Percentiles rank a stretch among this genome's conserved stretches.
phyloP scores from a whole-genome alignment of 225 moss, liverwort and hornwort genomes.

The Rhytidiadelphus loreus region DNA sequence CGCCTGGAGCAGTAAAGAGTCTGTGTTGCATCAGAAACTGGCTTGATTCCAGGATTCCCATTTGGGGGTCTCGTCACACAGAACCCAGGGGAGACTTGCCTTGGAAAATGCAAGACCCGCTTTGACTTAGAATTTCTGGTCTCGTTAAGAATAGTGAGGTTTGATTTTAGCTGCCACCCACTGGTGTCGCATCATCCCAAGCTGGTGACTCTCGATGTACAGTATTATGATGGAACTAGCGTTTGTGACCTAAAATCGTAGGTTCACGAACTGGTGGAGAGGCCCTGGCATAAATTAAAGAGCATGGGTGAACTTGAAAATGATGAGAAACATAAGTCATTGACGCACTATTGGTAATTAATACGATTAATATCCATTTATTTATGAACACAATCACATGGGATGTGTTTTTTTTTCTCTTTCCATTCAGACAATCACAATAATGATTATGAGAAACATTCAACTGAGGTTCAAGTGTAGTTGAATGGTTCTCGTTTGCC shows the following conservation, averaged over 20 bases:
- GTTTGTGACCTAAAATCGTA: background rate
- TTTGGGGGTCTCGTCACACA: background rate
- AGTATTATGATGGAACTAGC: background rate
- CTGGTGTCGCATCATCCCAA: background rate
- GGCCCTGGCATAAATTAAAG: background rate
- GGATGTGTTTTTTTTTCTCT: too few relatives aligned
- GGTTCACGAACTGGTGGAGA: background rate
- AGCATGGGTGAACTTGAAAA: background rate
- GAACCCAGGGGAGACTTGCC: background rate
- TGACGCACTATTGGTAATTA: too few relatives aligned
- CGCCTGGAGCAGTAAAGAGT: background rate
- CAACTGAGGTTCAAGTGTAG: background rate
- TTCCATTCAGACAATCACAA: background rate
- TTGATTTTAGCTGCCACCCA: background rate
- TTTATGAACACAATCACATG: background rate
- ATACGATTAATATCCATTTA: background rate
- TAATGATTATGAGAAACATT: background rate
- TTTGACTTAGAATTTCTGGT: background rate
- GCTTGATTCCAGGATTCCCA: background rate
- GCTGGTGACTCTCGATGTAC: background rate
- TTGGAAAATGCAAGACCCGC: background rate
- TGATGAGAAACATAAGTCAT: background rate
- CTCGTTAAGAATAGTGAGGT: too few relatives aligned
- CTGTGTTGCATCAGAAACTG: background rate
- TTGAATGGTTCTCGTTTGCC: background rate